A percentile compares a stretch with the other conserved stretches of the same genome.
Evolutionary conservation across 805 yeast genomes (phyloP).

Genomic region (Jamesozyma gamospora): DNA sequence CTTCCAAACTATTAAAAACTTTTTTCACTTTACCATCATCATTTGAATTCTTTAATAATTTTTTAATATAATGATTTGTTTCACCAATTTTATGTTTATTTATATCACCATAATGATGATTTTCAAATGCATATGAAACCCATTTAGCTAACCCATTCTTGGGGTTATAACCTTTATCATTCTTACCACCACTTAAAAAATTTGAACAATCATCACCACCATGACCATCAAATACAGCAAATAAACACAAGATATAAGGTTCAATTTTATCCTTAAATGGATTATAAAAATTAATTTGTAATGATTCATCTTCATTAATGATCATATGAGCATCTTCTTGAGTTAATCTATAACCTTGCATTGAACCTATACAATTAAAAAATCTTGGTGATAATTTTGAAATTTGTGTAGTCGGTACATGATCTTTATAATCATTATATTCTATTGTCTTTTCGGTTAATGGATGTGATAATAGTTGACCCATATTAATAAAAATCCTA

Average conservation of each 20-base stretch:
- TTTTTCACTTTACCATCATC: slow-evolving; percentile 6
- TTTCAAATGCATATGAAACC: slow-evolving; percentile 23
- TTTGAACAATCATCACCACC: slow-evolving; percentile 61
- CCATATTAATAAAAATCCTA: too few species aligned
- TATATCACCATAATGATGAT: slow-evolving; percentile 20
- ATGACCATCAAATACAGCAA: slow-evolving; percentile 77
- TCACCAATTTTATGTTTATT: slow-evolving; percentile 5
- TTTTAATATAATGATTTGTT: not conserved
- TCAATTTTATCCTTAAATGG: slow-evolving; percentile 23
- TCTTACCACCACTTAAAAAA: slow-evolving; percentile 33
- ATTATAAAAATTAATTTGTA: slow-evolving; percentile 27
- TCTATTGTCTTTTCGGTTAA: slow-evolving; percentile 56
- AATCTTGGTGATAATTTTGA: slow-evolving; percentile 28
- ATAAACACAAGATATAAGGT: slow-evolving; percentile 32
- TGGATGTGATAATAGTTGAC: slow-evolving; percentile 66
- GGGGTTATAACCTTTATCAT: slow-evolving; percentile 7
- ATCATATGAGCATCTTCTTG: slow-evolving; percentile 72
- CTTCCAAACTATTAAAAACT: slow-evolving; percentile 27
- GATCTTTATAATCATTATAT: slow-evolving; percentile 29
- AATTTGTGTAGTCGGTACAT: slow-evolving; percentile 6
- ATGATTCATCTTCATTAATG: slow-evolving; percentile 33
- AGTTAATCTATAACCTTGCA: slow-evolving; percentile 67
- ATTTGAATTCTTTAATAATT: not conserved
- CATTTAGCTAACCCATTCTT: slow-evolving; percentile 22
- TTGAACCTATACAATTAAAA: slow-evolving; percentile 56